Evolutionary conservation across 169 alveolate species (phyloP).

Genomic region (Cryptosporidium ryanae): DNA sequence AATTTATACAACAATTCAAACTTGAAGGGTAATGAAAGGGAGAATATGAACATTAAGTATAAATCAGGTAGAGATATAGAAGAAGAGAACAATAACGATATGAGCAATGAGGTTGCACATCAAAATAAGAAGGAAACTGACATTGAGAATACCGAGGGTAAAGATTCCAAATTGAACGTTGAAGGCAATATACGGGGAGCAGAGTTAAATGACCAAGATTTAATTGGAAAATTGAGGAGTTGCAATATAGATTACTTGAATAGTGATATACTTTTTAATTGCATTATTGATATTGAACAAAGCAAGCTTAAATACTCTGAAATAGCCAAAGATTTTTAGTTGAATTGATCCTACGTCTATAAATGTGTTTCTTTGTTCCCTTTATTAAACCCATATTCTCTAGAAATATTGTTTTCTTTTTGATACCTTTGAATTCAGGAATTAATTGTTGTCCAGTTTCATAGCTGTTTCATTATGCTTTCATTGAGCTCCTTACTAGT

Average conservation of each 20-base stretch:
- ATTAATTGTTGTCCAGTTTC: too few relatives aligned
- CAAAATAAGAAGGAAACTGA: background rate
- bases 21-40: background rate
- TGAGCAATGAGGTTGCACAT: background rate
- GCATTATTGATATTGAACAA: conserved; percentile 66
- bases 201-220: conserved; percentile 15
- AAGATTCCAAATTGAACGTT: background rate
- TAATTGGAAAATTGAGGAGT: conserved; percentile 21
- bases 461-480: too few relatives aligned
- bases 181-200: too few relatives aligned
- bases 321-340: conserved; percentile 30
- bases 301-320: conserved; percentile 48
- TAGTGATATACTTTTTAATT: conserved; percentile 37
- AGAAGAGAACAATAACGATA: background rate
- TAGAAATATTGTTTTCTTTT: background rate
- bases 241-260: conserved; percentile 50
- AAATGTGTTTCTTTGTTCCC: background rate
- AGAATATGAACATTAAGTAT: background rate
- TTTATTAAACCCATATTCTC: background rate
- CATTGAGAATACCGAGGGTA: background rate
- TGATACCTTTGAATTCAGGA: too few relatives aligned
- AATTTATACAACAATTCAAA: background rate
- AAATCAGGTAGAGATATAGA: background rate
- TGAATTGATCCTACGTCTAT: background rate
- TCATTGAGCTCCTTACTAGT: too few relatives aligned